Percentiles rank a stretch among this genome's conserved stretches.
These are phyloP conservation scores for Pseudogymnoascus sp. DNA, from an alignment of 2,329 filamentous ascomycete species.

Conservation along the genomic window DNA sequence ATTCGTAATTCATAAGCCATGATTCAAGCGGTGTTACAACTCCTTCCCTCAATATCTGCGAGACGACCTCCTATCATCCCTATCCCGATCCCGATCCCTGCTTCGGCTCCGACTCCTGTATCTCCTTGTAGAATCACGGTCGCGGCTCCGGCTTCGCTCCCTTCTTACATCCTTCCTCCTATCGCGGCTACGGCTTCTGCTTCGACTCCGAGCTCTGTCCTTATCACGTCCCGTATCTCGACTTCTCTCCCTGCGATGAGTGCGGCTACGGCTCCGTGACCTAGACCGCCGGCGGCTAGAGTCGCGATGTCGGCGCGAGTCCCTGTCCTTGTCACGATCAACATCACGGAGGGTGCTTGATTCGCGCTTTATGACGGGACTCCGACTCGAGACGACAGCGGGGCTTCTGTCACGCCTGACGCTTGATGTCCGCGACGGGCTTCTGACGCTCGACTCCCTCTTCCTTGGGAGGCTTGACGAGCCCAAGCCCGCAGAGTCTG, in stretches of 20 bases:
- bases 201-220: constrained; percentile 18
- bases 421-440: neutral
- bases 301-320: constrained; percentile 19
- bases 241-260: neutral
- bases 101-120: constrained; percentile 17
- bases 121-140: constrained; percentile 17
- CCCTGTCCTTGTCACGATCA: constrained; percentile 12
- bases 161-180: constrained; percentile 13
- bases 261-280: constrained; percentile 15
- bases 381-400: neutral
- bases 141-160: constrained; percentile 17
- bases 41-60: neutral
- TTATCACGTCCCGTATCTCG: constrained; percentile 13
- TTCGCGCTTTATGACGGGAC: constrained; percentile 16
- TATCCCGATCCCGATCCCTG: constrained; percentile 13
- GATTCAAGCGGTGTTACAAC: neutral
- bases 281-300: constrained; percentile 14
- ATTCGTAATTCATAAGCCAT: neutral
- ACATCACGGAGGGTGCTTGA: constrained; percentile 14
- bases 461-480: constrained; percentile 5
- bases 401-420: constrained; percentile 5
- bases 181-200: constrained; percentile 12
- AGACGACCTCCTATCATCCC: constrained; percentile 13
- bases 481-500: neutral
- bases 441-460: constrained; percentile 11